These are phyloP conservation scores for Pseudomassariella vexata DNA, from an alignment of 2,329 filamentous ascomycete genomes.

Conservation along the genomic window DNA sequence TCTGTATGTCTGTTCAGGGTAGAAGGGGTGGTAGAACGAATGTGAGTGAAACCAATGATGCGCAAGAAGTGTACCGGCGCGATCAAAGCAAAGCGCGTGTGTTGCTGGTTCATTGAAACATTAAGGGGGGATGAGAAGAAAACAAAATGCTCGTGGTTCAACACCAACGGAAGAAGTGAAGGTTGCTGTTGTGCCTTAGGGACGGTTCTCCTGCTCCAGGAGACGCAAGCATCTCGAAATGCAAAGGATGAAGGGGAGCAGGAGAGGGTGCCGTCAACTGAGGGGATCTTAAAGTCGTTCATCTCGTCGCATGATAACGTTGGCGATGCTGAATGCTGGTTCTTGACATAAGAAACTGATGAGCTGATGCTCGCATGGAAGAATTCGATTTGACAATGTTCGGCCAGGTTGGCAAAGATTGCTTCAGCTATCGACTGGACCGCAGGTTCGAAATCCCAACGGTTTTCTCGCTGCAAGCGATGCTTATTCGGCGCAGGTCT, in stretches of 20 bases:
- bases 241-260: conserved; percentile 14
- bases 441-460: conserved; percentile 1
- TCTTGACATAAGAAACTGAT: conserved; percentile 27
- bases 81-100: conserved; percentile 5
- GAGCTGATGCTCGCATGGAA: conserved; percentile 21
- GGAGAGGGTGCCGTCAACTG: conserved; percentile 14
- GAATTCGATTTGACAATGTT: conserved; percentile 12
- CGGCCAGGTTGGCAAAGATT: conserved; percentile 2
- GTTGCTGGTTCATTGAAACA: conserved; percentile 25
- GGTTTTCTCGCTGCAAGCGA: conserved; percentile 9
- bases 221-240: conserved; percentile 10
- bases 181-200: conserved; percentile 16
- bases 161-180: conserved; percentile 15
- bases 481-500: conserved; percentile 8
- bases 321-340: conserved; percentile 21
- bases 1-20: not conserved
- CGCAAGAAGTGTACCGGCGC: conserved; percentile 3
- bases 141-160: conserved; percentile 24
- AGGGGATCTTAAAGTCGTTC: conserved; percentile 17
- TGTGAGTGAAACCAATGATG: conserved; percentile 4
- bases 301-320: conserved; percentile 21
- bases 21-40: not conserved
- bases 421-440: no score
- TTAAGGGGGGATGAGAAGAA: conserved; percentile 18
- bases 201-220: conserved; percentile 6